Conservation (phyloP, 2,329 filamentous ascomycete species). For the Hortaea sp. region DNA sequence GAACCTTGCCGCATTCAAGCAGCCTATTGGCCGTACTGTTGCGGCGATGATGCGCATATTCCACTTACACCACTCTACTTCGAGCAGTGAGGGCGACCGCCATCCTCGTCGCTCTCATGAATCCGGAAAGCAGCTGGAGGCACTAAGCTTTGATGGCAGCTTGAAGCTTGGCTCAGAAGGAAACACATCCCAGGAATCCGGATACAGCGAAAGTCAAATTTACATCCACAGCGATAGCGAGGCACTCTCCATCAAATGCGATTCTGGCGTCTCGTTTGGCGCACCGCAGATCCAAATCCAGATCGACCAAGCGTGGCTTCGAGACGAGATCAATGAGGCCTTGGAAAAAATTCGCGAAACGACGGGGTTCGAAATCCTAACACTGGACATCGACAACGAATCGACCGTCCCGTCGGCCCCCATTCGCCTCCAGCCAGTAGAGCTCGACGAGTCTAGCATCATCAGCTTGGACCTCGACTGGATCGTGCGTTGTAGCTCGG, state of each 20-base stretch:
- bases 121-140: background rate
- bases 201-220: background rate
- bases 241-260: background rate
- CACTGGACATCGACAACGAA: background rate
- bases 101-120: background rate
- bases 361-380: background rate
- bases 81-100: background rate
- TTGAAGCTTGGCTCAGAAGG: background rate
- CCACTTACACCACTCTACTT: background rate
- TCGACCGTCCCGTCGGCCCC: background rate
- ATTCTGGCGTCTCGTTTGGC: background rate
- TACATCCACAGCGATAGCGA: background rate
- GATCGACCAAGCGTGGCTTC: background rate
- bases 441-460: background rate
- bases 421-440: background rate
- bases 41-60: background rate
- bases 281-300: background rate
- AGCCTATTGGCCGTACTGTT: background rate
- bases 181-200: background rate
- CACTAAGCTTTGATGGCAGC: background rate
- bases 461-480: background rate
- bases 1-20: background rate
- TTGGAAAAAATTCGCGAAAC: background rate
- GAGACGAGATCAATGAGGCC: background rate
- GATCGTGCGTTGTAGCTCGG: background rate